A percentile compares a stretch with the other conserved stretches of the same genome.
Evolutionary conservation across 257 asterid species (phyloP).

Genomic region (Petunia secreta): DNA sequence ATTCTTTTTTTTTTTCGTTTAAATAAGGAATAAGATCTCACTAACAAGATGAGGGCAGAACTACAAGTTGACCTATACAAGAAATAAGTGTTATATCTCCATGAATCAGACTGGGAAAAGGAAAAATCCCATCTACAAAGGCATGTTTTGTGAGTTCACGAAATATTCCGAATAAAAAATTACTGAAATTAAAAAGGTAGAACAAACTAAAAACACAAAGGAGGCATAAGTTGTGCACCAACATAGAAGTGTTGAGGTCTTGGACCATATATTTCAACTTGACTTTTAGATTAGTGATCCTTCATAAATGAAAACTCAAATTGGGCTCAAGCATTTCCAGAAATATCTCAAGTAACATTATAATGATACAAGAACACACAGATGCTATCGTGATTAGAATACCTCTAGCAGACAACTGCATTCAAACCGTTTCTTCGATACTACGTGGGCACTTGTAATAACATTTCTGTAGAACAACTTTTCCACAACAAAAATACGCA

Average conservation of each 20-base stretch:
- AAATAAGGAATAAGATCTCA: background rate
- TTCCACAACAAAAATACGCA: slow-evolving; percentile 67
- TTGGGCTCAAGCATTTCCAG: background rate
- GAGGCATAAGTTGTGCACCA: background rate
- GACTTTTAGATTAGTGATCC: background rate
- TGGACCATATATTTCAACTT: background rate
- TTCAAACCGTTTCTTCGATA: slow-evolving; percentile 60
- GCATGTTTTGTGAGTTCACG: background rate
- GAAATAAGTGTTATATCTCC: background rate
- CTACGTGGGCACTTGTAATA: slow-evolving; percentile 48
- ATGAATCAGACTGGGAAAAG: background rate
- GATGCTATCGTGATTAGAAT: slow-evolving; percentile 23
- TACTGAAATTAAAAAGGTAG: background rate
- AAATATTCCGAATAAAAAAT: background rate
- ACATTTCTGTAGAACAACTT: slow-evolving; percentile 74
- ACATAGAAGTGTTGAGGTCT: background rate
- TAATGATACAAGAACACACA: background rate
- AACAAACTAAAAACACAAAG: slow-evolving; percentile 6
- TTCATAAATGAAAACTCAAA: slow-evolving; percentile 9
- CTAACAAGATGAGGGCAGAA: background rate
- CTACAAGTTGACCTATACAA: background rate
- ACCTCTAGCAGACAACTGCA: slow-evolving; percentile 90
- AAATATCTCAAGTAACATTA: background rate
- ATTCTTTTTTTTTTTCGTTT: background rate
- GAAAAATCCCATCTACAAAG: background rate